phyloP scores from a whole-genome alignment of 495 filamentous ascomycete species.

The Penicillium antarcticum region DNA sequence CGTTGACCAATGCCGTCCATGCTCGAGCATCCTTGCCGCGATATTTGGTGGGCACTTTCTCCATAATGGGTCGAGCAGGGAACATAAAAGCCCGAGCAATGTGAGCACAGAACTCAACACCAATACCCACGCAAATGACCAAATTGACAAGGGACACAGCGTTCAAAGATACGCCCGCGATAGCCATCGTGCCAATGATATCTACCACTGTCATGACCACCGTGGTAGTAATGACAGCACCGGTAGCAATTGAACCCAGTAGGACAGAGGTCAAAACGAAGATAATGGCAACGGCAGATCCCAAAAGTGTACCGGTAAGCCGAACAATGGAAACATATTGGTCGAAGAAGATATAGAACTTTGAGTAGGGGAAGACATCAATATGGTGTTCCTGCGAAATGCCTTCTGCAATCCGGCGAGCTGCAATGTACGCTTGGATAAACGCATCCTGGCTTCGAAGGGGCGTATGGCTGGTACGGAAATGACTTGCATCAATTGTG shows the following conservation, averaged over 20 bases:
- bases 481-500: conserved; percentile 78
- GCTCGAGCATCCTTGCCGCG: conserved; percentile 78
- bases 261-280: conserved; percentile 72
- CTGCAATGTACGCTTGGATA: conserved; percentile 83
- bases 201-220: conserved; percentile 94
- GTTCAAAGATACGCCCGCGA: conserved; percentile 87
- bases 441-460: conserved; percentile 89
- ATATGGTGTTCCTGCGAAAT: conserved; percentile 66
- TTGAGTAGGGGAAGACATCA: conserved; percentile 88
- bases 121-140: conserved; percentile 93
- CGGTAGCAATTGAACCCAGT: conserved; percentile 81
- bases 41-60: conserved; percentile 62
- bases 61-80: conserved; percentile 72
- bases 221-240: conserved; percentile 73
- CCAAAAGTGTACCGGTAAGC: conserved; percentile 73
- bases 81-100: conserved; percentile 96
- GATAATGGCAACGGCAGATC: conserved; percentile 79
- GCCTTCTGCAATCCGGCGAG: conserved; percentile 78
- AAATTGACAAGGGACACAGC: conserved; percentile 96
- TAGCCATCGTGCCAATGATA: conserved; percentile 90
- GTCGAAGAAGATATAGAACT: conserved; percentile 99
- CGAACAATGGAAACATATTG: conserved; percentile 84
- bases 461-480: conserved; percentile 84
- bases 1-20: conserved; percentile 89
- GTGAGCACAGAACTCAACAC: conserved; percentile 96